Percentiles rank a stretch among this genome's conserved stretches.
Evolutionary conservation across 2,329 filamentous ascomycete species (phyloP).

Genomic region (Lachnellula hyalina): DNA sequence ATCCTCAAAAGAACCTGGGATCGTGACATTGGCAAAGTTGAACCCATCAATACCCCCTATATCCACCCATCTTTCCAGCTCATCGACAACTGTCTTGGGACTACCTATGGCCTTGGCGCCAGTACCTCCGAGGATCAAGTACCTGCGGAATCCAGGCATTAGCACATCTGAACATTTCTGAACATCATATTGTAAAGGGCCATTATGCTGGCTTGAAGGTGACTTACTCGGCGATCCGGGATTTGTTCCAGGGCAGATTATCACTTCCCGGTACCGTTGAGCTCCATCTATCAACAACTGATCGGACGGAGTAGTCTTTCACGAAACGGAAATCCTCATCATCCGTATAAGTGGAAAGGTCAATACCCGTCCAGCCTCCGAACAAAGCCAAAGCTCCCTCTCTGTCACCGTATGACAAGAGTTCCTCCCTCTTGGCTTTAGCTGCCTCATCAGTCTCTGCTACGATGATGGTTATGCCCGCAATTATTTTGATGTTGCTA

Average conservation of each 20-base stretch:
- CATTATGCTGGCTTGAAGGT: no score
- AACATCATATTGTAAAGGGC: no score
- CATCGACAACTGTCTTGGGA: conserved; percentile 9
- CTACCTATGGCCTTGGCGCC: conserved; percentile 3
- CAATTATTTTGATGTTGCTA: conserved; percentile 27
- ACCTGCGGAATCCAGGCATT: no score
- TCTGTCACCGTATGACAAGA: conserved; percentile 51
- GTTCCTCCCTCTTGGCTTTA: conserved; percentile 54
- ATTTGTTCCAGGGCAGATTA: conserved; percentile 60
- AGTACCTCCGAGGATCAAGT: conserved; percentile 7
- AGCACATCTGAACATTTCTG: no score
- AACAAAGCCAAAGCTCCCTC: conserved; percentile 65
- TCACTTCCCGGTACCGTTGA: conserved; percentile 52
- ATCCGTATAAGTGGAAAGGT: conserved; percentile 35
- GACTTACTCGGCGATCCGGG: conserved; percentile 37
- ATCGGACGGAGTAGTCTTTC: conserved; percentile 39
- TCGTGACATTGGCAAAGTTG: conserved; percentile 39
- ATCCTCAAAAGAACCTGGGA: conserved; percentile 61
- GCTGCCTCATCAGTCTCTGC: conserved; percentile 62
- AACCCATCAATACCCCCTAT: conserved; percentile 12
- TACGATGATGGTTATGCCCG: conserved; percentile 43
- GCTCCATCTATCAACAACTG: conserved; percentile 36
- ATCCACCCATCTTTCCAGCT: conserved; percentile 12
- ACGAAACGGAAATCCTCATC: conserved; percentile 32
- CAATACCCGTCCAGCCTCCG: conserved; percentile 67